Base-by-base conservation (phyloP, 768 basidiomycete genomes). In the Tricholoma terreum region DNA sequence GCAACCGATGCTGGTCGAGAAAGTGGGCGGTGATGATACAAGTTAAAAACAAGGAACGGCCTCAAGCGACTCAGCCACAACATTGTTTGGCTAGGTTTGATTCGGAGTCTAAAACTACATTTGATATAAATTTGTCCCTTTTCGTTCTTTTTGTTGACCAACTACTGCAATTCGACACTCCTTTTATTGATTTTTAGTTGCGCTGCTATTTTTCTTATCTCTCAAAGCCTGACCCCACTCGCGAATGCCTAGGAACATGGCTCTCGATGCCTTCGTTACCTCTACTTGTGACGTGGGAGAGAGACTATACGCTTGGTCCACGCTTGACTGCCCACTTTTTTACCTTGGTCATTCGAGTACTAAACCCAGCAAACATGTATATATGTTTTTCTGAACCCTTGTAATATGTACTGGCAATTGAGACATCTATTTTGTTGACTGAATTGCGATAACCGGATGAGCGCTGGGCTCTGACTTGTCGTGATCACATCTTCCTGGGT, bases 181-280 rank as follows among this genome's bases (percentile, higher is more conserved):
- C n/a, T n/a, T n/a, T n/a, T n/a, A n/a, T n/a, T n/a, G n/a, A n/a
- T 38, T 38, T 15, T 38, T 38, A 14, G 11, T 38, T 15, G 12
- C 15, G 36, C 10, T 38, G 36, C 15, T 6, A 35, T 35, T 33
- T 49, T 57, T 52, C 12, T 35, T 2, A 15, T 38, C 21, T 19
- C 15, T 15, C 12, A 24, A 14, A 43, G 7, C 17, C 2, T 38
- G 31, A 27, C 58, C 67, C 87, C 87, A 89, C 85, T 76, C 76
- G 75, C 84, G 75, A 70, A 75, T 80, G 87, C 87, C 88, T 87
- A 82, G 88, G 81, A 76, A 87, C 87, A 90, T 72, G 78, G 88
- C 85, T 67, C 62, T 68, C 72, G 58, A 63, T 86, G 87, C 88
- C 83, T 80, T 90, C 86, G 87, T 88, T 81, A 72, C 87, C 84